A percentile compares a stretch with the other conserved stretches of the same genome.
These are phyloP conservation scores for Niveomyces coronatus DNA, from an alignment of 2,329 filamentous ascomycete genomes.

Conservation along the genomic window DNA sequence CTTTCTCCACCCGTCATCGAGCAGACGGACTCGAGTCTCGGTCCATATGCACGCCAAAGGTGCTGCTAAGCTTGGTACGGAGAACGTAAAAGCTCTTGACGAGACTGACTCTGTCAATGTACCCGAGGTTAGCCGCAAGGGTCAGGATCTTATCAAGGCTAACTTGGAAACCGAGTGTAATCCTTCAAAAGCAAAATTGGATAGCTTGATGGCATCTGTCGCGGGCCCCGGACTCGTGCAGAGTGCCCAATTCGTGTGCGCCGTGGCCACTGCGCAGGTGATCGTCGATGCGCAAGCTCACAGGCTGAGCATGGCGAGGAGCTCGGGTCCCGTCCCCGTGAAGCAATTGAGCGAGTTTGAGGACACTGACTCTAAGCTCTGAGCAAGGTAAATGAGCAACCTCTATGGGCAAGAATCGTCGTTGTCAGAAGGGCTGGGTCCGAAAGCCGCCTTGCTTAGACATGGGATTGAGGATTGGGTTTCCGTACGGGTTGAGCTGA, in stretches of 20 bases:
- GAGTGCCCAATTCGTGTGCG: constrained; percentile 28
- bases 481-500: too few relatives aligned
- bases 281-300: constrained; percentile 73
- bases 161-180: constrained; percentile 39
- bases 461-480: neutral
- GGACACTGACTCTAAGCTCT: constrained; percentile 75
- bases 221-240: constrained; percentile 34
- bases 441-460: too few relatives aligned
- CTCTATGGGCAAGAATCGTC: too few relatives aligned
- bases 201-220: constrained; percentile 34
- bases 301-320: constrained; percentile 66
- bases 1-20: constrained; percentile 66
- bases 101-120: constrained; percentile 25
- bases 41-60: constrained; percentile 75
- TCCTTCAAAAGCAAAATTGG: constrained; percentile 38
- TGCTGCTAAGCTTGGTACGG: constrained; percentile 32
- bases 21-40: constrained; percentile 67
- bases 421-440: too few relatives aligned
- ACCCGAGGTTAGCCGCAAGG: constrained; percentile 32
- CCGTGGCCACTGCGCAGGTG: constrained; percentile 33
- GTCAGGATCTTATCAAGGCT: constrained; percentile 38
- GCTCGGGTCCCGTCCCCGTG: constrained; percentile 60
- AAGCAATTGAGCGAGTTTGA: constrained; percentile 76
- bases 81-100: constrained; percentile 31
- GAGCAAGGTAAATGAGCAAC: too few relatives aligned